A percentile compares a stretch with the other conserved stretches of the same genome.
phyloP scores from a whole-genome alignment of 129 eudicot species.

The Arctium lappa region DNA sequence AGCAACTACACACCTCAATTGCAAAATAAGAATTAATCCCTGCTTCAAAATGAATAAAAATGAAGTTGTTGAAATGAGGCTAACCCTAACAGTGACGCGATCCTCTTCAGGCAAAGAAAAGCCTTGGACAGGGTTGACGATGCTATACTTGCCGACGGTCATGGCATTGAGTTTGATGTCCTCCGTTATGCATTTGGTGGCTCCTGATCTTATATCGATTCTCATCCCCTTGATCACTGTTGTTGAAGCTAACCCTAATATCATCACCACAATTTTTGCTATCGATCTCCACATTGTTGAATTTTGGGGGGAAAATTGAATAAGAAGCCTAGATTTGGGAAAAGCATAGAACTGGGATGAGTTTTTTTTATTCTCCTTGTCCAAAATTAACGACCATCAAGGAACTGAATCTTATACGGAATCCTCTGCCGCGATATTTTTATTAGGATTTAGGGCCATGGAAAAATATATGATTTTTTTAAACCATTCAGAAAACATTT shows the following conservation, averaged over 20 bases:
- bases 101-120: conserved; percentile 47
- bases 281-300: conserved; percentile 31
- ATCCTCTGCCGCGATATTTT: not conserved
- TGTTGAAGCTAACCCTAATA: conserved; percentile 20
- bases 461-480: not conserved
- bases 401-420: not conserved
- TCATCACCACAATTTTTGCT: not conserved
- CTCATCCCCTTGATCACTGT: conserved; percentile 37
- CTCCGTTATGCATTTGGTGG: conserved; percentile 65
- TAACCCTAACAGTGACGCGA: conserved; percentile 59
- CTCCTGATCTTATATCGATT: conserved; percentile 60
- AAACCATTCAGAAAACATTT: not conserved
- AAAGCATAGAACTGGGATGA: not conserved
- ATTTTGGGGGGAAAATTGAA: not conserved
- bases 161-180: conserved; percentile 55
- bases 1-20: not conserved
- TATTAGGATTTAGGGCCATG: not conserved
- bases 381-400: conserved; percentile 26
- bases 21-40: not conserved
- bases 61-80: not conserved
- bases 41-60: not conserved
- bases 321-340: conserved; percentile 26
- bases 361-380: conserved; percentile 4
- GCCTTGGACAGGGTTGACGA: conserved; percentile 48
- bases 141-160: conserved; percentile 69